phyloP scores from a whole-genome alignment of 164 flowering plant genomes.

The Kalanchoe fedtschenkoi region DNA sequence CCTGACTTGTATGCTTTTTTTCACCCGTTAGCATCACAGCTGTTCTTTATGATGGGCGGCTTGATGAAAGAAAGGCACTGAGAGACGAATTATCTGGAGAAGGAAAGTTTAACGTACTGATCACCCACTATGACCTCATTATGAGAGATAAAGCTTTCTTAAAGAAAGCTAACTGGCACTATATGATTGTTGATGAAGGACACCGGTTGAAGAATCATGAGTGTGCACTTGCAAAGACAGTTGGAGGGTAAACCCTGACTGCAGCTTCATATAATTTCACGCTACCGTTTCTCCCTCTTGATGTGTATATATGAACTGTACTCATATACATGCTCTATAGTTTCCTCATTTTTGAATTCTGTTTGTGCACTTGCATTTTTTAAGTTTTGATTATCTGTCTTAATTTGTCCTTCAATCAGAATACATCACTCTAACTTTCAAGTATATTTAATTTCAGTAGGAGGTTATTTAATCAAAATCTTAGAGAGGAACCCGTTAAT shows the following conservation, averaged over 20 bases:
- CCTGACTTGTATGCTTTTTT: constrained; percentile 6
- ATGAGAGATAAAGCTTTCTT: constrained; percentile 89
- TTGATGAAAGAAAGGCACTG: constrained; percentile 73
- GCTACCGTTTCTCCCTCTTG: no score
- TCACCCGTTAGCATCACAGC: constrained; percentile 54
- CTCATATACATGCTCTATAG: background rate
- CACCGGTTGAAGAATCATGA: constrained; percentile 92
- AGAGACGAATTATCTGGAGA: constrained; percentile 69
- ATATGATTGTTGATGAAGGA: constrained; percentile 99
- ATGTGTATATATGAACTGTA: no score
- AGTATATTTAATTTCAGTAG: no score
- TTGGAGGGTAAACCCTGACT: constrained; percentile 46
- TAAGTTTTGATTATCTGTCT: background rate
- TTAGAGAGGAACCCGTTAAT: no score
- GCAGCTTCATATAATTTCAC: no score
- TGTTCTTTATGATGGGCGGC: constrained; percentile 85
- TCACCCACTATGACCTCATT: constrained; percentile 96
- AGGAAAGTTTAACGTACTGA: constrained; percentile 75
- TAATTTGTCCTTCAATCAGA: no score
- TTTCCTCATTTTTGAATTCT: no score
- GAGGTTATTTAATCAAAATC: no score
- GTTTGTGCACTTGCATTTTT: background rate
- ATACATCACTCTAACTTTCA: no score
- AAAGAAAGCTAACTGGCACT: constrained; percentile 81
- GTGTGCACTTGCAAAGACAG: constrained; percentile 69